Percentiles rank a stretch among this genome's conserved stretches.
Conservation (phyloP, 768 basidiomycete genomes). For the Cystofilobasidium macerans region DNA sequence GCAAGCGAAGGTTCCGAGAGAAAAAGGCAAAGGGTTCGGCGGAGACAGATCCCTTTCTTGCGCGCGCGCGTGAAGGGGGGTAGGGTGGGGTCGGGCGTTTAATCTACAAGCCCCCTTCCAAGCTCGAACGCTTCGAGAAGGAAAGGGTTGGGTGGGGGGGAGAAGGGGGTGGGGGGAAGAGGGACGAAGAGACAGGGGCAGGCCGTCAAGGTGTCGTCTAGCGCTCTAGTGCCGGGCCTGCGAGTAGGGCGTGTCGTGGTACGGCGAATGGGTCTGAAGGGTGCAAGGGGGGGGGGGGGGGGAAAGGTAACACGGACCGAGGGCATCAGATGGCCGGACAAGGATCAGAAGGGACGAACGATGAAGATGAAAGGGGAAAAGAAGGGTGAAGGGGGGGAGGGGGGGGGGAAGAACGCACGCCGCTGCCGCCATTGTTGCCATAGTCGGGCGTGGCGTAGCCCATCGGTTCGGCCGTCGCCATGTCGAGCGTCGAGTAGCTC, state of each 20-base stretch:
- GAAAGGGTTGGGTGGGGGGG: no score
- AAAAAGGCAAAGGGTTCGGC: no score
- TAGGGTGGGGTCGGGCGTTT: no score
- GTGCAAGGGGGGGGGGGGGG: not conserved
- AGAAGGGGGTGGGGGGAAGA: not conserved
- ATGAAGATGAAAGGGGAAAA: no score
- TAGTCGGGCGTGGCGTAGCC: conserved; percentile 3
- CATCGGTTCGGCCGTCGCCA: conserved; percentile 17
- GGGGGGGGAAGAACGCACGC: not conserved
- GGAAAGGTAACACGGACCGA: not conserved
- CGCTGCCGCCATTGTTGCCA: not conserved
- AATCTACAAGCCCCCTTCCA: no score
- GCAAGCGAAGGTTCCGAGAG: no score
- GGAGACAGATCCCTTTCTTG: no score
- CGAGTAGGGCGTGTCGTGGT: not conserved
- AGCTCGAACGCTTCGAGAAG: no score
- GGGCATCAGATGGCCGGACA: no score
- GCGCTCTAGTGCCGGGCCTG: not conserved
- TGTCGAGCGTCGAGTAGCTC: conserved; percentile 18
- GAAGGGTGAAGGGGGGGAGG: no score
- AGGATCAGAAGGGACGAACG: not conserved
- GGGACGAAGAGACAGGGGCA: not conserved
- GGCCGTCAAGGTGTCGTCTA: not conserved
- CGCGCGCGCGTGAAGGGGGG: no score
- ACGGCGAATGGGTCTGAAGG: not conserved